Evolutionary conservation across 805 yeast genomes (phyloP).

Genomic region (Ogataea dorogensis): DNA sequence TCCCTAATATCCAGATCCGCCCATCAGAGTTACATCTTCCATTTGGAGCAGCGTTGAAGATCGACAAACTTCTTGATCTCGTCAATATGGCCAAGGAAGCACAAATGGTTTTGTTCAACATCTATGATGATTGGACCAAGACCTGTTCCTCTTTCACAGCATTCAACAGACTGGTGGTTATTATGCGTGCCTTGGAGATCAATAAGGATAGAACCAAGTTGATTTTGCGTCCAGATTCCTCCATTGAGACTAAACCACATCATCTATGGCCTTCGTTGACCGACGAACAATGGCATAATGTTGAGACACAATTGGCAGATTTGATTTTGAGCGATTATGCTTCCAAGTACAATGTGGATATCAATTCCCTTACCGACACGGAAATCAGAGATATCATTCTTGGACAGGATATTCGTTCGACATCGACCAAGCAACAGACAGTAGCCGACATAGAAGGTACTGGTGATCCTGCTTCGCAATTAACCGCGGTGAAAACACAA

Average conservation of each 20-base stretch:
- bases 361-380: constrained; percentile 83
- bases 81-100: constrained; percentile 89
- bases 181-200: constrained; percentile 80
- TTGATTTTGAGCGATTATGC: constrained; percentile 83
- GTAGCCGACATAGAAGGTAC: constrained; percentile 69
- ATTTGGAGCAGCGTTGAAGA: constrained; percentile 78
- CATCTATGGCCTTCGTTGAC: constrained; percentile 92
- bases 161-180: constrained; percentile 78
- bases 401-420: constrained; percentile 91
- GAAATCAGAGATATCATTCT: constrained; percentile 91
- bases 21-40: constrained; percentile 90
- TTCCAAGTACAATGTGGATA: constrained; percentile 78
- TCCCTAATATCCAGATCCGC: constrained; percentile 86
- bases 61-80: constrained; percentile 74
- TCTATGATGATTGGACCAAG: constrained; percentile 93
- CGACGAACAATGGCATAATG: constrained; percentile 88
- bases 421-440: constrained; percentile 82
- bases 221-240: constrained; percentile 72
- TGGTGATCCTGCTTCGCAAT: constrained; percentile 43
- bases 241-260: constrained; percentile 66
- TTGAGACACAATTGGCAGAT: constrained; percentile 86
- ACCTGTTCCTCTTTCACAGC: constrained; percentile 88
- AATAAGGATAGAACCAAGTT: constrained; percentile 73
- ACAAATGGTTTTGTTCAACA: constrained; percentile 84
- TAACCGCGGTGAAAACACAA: constrained; percentile 76